Base-by-base conservation (phyloP, 495 filamentous ascomycete genomes). In the Podospora comata region DNA sequence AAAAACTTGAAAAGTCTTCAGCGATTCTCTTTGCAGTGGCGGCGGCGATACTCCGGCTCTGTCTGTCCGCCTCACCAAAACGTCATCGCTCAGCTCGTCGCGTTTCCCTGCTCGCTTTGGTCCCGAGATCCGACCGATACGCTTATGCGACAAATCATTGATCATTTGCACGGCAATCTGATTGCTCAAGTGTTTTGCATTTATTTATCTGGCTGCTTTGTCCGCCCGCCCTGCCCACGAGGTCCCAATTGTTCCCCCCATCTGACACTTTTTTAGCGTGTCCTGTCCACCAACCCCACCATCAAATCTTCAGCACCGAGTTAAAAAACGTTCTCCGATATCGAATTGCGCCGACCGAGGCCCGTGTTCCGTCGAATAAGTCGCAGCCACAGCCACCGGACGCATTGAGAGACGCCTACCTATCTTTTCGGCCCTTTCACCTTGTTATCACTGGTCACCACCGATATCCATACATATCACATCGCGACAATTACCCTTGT, bases 31-130 rank as follows among this genome's bases (percentile, higher is more conserved):
- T 65, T 67, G 18, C 57, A n/a, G 66, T 64, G 60, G 66, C 48
- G 60, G 66, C 60, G 60, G 32, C 60, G 30, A 54, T 15, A 19
- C 57, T 55, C 58, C 60, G 23, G 34, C 44, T 32, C 32, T 54
- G 27, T 54, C 60, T 27, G 18, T 19, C 53, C 60, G 66, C 66
- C 66, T 68, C 66, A 68, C 60, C 66, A 64, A 62, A 68, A 68
- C 66, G 66, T 68, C 66, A 64, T 68, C 44, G 18, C n/a, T 59
- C 57, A 16, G 27, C 39, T 55, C 26, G 55, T 61, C 39, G 15
- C 59, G 16, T 67, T 55, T 63, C 30, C 55, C 19, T 56, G 63
- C 57, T 61, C 27, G 57, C n/a, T 48, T 26, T 63, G 61, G 61
- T 4, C 61, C 61, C 32, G 2, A 63, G 34, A 18, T 5, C 0